A percentile compares a stretch with the other conserved stretches of the same genome.
Evolutionary conservation across 2,329 filamentous ascomycete species (phyloP).

Genomic region (Cryphonectria nitschkei): DNA sequence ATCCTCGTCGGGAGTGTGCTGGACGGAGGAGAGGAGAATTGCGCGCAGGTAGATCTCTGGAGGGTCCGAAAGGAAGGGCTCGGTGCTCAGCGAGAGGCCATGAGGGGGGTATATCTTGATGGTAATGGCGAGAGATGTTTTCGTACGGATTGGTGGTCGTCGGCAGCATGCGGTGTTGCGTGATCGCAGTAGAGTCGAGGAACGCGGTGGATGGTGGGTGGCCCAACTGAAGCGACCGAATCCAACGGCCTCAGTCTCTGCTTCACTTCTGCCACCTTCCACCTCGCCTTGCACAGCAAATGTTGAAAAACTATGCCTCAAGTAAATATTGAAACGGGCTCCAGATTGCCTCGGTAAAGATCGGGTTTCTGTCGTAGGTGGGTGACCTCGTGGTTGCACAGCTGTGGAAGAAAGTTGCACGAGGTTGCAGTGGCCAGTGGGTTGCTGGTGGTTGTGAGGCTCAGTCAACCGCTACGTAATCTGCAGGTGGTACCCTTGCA

Average conservation of each 20-base stretch:
- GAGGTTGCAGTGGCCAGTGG: background rate
- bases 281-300: slow-evolving; percentile 36
- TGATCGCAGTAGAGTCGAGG: background rate
- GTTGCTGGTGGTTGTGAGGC: background rate
- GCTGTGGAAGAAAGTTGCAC: slow-evolving; percentile 4
- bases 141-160: background rate
- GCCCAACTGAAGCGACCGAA: background rate
- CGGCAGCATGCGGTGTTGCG: background rate
- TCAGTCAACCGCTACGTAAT: slow-evolving; percentile 9
- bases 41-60: background rate
- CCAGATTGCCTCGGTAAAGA: background rate
- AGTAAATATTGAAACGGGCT: background rate
- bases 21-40: background rate
- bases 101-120: background rate
- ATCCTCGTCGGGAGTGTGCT: background rate
- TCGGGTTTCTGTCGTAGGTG: background rate
- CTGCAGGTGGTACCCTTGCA: slow-evolving; percentile 8
- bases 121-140: background rate
- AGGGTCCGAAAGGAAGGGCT: background rate
- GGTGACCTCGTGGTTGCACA: background rate
- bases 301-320: background rate
- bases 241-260: background rate
- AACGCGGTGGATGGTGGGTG: slow-evolving; percentile 5
- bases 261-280: slow-evolving; percentile 1
- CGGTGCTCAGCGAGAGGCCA: background rate